A percentile compares a stretch with the other conserved stretches of the same genome.
These are phyloP conservation scores for Aureobasidium pullulans DNA, from an alignment of 2,329 filamentous ascomycete species.

Conservation along the genomic window DNA sequence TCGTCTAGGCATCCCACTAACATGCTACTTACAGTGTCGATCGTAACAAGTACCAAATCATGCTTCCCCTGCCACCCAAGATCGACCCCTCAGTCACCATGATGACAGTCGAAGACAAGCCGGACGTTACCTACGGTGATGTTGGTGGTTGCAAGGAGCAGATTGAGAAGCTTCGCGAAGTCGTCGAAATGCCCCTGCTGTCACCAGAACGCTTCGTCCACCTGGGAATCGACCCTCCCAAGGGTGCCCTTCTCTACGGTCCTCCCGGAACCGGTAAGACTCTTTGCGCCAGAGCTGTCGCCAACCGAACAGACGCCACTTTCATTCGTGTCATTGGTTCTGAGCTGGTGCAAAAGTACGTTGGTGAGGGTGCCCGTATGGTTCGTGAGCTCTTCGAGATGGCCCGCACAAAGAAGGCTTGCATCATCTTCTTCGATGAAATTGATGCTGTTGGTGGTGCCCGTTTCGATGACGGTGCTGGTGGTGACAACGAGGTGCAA, in stretches of 20 bases:
- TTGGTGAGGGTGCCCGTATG: slow-evolving; percentile 96
- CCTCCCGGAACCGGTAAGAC: slow-evolving; percentile 99
- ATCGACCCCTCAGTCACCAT: slow-evolving; percentile 99
- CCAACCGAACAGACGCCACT: slow-evolving; percentile 95
- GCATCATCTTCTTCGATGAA: slow-evolving; percentile 99
- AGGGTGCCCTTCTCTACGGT: slow-evolving; percentile 92
- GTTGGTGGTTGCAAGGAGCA: slow-evolving; percentile 99
- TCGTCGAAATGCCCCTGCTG: slow-evolving; percentile 95
- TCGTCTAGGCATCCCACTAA: background rate
- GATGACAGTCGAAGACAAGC: slow-evolving; percentile 99
- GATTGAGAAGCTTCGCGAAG: slow-evolving; percentile 96
- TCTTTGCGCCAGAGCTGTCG: slow-evolving; percentile 91
- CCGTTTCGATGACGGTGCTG: slow-evolving; percentile 92
- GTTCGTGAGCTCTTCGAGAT: slow-evolving; percentile 98
- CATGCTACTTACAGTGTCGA: slow-evolving; percentile 56
- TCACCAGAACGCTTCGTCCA: slow-evolving; percentile 96
- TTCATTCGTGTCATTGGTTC: slow-evolving; percentile 98
- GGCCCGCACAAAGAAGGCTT: slow-evolving; percentile 98
- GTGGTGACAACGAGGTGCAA: slow-evolving; percentile 96
- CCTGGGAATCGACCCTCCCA: slow-evolving; percentile 97
- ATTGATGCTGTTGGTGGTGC: slow-evolving; percentile 94
- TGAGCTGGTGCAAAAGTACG: slow-evolving; percentile 97
- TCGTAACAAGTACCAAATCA: slow-evolving; percentile 98
- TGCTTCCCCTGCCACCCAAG: slow-evolving; percentile 91
- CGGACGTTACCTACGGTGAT: slow-evolving; percentile 97